phyloP scores from a whole-genome alignment of 2,329 filamentous ascomycete species.

The Allantophomopsis cytisporea region DNA sequence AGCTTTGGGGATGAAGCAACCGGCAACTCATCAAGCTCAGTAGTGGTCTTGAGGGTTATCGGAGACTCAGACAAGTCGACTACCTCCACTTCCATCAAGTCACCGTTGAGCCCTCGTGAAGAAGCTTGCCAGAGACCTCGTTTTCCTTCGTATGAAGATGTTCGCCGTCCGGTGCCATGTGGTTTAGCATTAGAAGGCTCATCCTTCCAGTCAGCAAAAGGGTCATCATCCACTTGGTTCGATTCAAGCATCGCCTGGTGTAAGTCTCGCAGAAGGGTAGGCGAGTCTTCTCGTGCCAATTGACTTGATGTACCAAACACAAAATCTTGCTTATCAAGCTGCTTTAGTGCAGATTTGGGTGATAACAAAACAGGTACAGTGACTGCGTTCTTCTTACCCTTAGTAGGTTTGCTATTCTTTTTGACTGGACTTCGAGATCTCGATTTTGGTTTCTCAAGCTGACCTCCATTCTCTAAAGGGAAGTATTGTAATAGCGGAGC shows the following conservation, averaged over 20 bases:
- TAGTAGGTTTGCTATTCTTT: conserved; percentile 17
- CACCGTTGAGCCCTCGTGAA: conserved; percentile 50
- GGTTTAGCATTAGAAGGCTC: neutral
- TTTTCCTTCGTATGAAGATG: conserved; percentile 4
- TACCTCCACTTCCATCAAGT: conserved; percentile 47
- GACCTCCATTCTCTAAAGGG: conserved; percentile 4
- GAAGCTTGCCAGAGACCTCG: conserved; percentile 56
- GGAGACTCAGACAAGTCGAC: conserved; percentile 37
- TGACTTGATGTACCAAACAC: conserved; percentile 83
- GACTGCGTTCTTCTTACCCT: conserved; percentile 21
- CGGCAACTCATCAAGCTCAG: neutral
- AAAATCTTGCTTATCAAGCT: conserved; percentile 59
- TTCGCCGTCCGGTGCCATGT: neutral
- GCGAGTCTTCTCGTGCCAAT: conserved; percentile 59
- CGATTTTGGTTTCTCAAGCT: conserved; percentile 6
- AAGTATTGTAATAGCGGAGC: conserved; percentile 34
- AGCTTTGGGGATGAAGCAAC: neutral
- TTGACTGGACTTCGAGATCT: conserved; percentile 12
- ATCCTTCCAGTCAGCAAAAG: conserved; percentile 13
- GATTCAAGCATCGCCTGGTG: conserved; percentile 48
- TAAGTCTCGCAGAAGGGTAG: conserved; percentile 46
- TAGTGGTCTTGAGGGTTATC: conserved; percentile 16
- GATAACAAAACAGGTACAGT: conserved; percentile 43
- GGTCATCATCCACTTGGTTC: conserved; percentile 25
- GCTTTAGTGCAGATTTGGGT: conserved; percentile 51